phyloP scores from a whole-genome alignment of 305 asterid genomes.

The Solanum hybrid region DNA sequence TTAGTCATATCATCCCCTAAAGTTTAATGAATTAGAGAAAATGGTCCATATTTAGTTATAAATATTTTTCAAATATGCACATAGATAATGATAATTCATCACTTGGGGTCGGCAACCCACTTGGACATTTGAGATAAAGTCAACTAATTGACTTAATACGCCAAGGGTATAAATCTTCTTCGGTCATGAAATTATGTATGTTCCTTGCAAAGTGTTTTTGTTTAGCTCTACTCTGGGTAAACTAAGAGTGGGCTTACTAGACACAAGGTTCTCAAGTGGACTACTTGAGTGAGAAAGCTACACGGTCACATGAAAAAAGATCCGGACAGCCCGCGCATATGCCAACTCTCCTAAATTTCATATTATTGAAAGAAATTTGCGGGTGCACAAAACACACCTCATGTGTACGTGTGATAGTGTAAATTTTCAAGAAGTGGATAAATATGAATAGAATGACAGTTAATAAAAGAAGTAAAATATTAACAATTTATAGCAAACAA shows the following conservation, averaged over 20 bases:
- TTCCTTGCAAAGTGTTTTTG: too few relatives aligned
- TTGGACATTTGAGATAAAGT: not conserved
- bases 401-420: not conserved
- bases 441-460: not conserved
- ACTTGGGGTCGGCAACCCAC: not conserved
- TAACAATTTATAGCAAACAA: not conserved
- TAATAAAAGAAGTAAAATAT: not conserved
- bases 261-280: not conserved
- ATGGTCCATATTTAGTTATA: not conserved
- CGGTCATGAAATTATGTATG: not conserved
- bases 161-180: not conserved
- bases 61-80: not conserved
- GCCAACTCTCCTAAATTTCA: too few relatives aligned
- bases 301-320: not conserved
- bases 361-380: not conserved
- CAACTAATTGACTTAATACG: not conserved
- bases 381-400: not conserved
- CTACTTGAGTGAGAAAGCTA: too few relatives aligned
- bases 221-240: not conserved
- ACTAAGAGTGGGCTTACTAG: not conserved
- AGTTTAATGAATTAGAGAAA: not conserved
- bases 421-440: not conserved
- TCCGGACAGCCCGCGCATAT: too few relatives aligned
- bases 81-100: not conserved
- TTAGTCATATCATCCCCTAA: not conserved